phyloP scores from a whole-genome alignment of 345 rosid species.

The Jatropha curcas region DNA sequence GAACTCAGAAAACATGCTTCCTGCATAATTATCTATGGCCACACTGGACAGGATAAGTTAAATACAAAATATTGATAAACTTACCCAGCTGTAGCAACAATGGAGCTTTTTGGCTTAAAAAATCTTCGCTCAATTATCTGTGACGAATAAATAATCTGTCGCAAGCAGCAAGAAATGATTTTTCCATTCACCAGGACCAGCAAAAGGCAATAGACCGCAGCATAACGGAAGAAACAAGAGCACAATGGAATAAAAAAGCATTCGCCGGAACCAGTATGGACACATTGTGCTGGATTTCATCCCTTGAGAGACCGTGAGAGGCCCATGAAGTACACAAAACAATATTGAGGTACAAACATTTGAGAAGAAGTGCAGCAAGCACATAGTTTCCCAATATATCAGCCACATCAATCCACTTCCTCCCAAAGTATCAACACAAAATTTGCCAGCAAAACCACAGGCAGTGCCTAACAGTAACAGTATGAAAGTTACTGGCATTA shows the following conservation, averaged over 20 bases:
- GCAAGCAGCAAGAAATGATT: slow-evolving; percentile 45
- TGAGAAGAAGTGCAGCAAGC: slow-evolving; percentile 64
- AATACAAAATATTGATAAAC: background rate
- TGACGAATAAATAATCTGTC: background rate
- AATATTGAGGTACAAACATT: slow-evolving; percentile 43
- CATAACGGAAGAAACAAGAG: slow-evolving; percentile 54
- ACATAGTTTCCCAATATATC: slow-evolving; percentile 63
- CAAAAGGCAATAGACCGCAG: slow-evolving; percentile 80
- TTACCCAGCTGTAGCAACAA: background rate
- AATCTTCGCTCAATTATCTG: slow-evolving; percentile 20
- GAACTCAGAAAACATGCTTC: background rate
- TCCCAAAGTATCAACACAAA: slow-evolving; percentile 81
- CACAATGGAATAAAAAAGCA: slow-evolving; percentile 41
- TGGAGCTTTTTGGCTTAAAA: background rate
- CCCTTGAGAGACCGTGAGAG: slow-evolving; percentile 34
- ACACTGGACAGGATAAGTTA: background rate
- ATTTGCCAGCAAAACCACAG: slow-evolving; percentile 77
- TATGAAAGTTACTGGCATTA: slow-evolving; percentile 72
- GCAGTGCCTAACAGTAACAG: slow-evolving; percentile 59
- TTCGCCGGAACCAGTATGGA: slow-evolving; percentile 68
- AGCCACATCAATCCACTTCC: slow-evolving; percentile 80
- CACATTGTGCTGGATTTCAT: slow-evolving; percentile 14
- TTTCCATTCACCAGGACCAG: slow-evolving; percentile 63
- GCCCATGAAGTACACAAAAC: slow-evolving; percentile 57
- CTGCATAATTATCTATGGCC: background rate